Base-by-base conservation (phyloP, 2,329 filamentous ascomycete genomes). In the Cladosporium sp. region DNA sequence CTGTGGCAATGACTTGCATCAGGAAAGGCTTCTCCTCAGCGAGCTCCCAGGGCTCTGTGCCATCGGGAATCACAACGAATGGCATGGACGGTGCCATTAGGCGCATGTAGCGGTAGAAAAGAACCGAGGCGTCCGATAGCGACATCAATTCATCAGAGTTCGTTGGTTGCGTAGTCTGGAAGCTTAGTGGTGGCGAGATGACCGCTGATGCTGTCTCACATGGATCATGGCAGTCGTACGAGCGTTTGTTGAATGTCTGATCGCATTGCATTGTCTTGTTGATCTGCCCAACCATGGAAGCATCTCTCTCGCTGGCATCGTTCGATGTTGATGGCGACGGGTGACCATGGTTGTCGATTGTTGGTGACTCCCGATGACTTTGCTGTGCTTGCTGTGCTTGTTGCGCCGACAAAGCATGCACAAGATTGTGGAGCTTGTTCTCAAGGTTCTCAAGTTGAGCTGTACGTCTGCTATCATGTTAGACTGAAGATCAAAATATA, bases 381-480 rank as follows among this genome's bases (percentile, higher is more conserved):
- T 69, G 52, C 31, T 66, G 61, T 29, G 63, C 46, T 52, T 71
- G 69, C 37, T 65, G 60, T 10, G 63, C 52, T 52, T 71, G 69
- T 35, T 65, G 60, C 7, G 69, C 66, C 2, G 72, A 72, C 1
- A 76, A 44, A 11, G 73, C 70, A 56, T 75, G 74, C 50, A 76
- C 73, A 4, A 76, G 69, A 66, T 74, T 70, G 55, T 75, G 73
- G 37, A 76, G 72, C 65, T 74, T 76, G 65, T 66, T 72, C 65
- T 76, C 74, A 18, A 76, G 68, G 56, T 76, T 74, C 67, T 75
- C 73, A 2, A 76, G 68, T 61, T 76, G 74, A 28, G 73, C 74
- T 26, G 74, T 71, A 23, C 74, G 74, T 29, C 74, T 76, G 35
- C 23, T 28, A n/a, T 21, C 31, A 12, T 31, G 65, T 65, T 50